Evolutionary conservation across 495 filamentous ascomycete species (phyloP).

Genomic region (Symbiotaphrina buchneri): DNA sequence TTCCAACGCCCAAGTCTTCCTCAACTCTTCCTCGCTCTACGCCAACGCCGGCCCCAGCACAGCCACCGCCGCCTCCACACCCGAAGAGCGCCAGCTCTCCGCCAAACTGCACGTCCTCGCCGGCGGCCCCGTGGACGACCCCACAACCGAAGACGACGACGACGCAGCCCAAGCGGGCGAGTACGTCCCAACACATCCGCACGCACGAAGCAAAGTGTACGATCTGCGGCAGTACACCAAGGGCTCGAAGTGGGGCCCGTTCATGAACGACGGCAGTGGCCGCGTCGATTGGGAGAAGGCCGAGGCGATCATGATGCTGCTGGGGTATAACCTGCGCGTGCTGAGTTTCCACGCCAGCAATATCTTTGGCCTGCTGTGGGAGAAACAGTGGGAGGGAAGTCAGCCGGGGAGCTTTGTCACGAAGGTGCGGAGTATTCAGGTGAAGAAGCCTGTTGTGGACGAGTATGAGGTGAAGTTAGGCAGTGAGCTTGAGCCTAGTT

Average conservation of each 20-base stretch:
- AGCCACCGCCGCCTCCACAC: no score
- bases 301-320: constrained; percentile 37
- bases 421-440: no score
- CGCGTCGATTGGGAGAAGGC: constrained; percentile 48
- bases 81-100: constrained; percentile 24
- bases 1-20: no score
- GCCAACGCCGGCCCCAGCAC: no score
- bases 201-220: constrained; percentile 36
- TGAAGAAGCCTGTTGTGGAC: no score
- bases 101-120: constrained; percentile 40
- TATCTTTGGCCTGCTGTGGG: constrained; percentile 23
- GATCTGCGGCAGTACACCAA: constrained; percentile 37
- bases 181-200: constrained; percentile 20
- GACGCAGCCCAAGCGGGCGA: no score
- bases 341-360: constrained; percentile 19
- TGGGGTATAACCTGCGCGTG: constrained; percentile 26
- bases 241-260: constrained; percentile 36
- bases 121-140: constrained; percentile 23
- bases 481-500: no score
- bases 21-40: no score
- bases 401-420: no score
- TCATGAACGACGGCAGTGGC: constrained; percentile 23
- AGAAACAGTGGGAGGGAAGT: no score
- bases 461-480: no score
- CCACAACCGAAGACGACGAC: constrained; percentile 10